Conservation (phyloP, 2,329 filamentous ascomycete genomes). For the Colletotrichum ledebouriae region DNA sequence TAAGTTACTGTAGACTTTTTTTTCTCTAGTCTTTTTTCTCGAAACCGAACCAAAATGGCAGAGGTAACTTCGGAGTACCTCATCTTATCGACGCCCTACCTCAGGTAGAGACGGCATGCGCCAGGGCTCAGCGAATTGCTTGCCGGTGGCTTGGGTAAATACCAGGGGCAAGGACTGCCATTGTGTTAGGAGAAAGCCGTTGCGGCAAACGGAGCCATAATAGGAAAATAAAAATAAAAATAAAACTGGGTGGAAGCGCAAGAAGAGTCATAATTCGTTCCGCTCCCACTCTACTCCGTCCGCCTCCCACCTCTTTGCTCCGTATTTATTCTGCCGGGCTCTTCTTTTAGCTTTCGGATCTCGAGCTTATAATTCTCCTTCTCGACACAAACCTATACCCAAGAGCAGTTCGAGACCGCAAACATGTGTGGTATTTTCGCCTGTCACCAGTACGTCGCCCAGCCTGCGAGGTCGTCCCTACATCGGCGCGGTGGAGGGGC, state of each 20-base stretch:
- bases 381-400: conserved; percentile 21
- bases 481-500: conserved; percentile 52
- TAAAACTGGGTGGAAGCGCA: conserved; percentile 39
- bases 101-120: neutral
- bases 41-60: neutral
- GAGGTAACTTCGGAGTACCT: conserved; percentile 10
- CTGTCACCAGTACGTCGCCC: conserved; percentile 81
- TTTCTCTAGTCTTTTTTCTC: no score
- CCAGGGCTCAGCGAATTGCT: conserved; percentile 30
- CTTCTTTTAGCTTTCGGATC: conserved; percentile 28
- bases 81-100: conserved; percentile 17
- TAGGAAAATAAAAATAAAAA: conserved; percentile 20
- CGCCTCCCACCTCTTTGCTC: conserved; percentile 34
- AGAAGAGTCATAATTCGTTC: conserved; percentile 41
- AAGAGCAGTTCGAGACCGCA: conserved; percentile 50
- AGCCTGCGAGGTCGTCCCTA: conserved; percentile 37
- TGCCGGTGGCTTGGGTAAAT: conserved; percentile 11
- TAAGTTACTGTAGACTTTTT: neutral
- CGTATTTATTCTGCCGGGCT: conserved; percentile 38
- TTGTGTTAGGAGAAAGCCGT: conserved; percentile 38
- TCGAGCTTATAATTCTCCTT: conserved; percentile 25
- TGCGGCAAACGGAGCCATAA: conserved; percentile 28
- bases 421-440: conserved; percentile 98
- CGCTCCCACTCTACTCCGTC: conserved; percentile 28
- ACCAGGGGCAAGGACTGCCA: conserved; percentile 32